phyloP scores from a whole-genome alignment of 306 rosid species.

The Mimosa pudica region DNA sequence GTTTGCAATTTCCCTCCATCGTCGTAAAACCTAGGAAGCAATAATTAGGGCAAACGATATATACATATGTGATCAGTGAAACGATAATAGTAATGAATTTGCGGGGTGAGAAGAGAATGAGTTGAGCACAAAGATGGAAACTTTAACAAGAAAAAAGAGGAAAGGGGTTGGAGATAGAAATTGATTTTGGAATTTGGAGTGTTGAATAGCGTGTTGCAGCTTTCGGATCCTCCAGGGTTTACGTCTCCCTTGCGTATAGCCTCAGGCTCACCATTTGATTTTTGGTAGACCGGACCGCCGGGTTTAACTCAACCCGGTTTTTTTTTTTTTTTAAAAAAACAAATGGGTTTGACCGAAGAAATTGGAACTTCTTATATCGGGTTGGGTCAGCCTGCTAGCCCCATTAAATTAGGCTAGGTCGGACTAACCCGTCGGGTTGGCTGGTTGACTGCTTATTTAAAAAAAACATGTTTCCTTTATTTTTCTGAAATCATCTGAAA shows the following conservation, averaged over 20 bases:
- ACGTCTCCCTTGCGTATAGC: slow-evolving; percentile 46
- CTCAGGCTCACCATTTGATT: slow-evolving; percentile 13
- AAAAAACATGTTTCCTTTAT: no score
- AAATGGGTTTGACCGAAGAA: no score
- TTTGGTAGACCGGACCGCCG: neutral
- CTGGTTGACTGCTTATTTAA: no score
- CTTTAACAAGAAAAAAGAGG: slow-evolving; percentile 21
- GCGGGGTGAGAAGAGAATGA: neutral
- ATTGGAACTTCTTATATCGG: no score
- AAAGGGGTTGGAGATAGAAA: slow-evolving; percentile 27
- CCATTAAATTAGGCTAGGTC: no score
- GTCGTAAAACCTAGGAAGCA: slow-evolving; percentile 24
- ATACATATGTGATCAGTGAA: slow-evolving; percentile 23
- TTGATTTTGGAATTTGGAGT: slow-evolving; percentile 31
- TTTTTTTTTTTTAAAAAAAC: no score
- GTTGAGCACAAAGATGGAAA: slow-evolving; percentile 34
- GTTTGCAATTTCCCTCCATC: slow-evolving; percentile 41
- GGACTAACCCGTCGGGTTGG: no score
- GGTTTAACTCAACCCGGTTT: no score
- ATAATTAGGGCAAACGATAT: slow-evolving; percentile 28
- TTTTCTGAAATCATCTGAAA: no score
- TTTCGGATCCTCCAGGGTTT: slow-evolving; percentile 17
- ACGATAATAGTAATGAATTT: neutral
- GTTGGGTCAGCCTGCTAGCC: no score
- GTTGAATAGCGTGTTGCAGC: slow-evolving; percentile 32